These are phyloP conservation scores for Leishmania martiniquensis DNA, from an alignment of 208 protist species.

Conservation along the genomic window DNA sequence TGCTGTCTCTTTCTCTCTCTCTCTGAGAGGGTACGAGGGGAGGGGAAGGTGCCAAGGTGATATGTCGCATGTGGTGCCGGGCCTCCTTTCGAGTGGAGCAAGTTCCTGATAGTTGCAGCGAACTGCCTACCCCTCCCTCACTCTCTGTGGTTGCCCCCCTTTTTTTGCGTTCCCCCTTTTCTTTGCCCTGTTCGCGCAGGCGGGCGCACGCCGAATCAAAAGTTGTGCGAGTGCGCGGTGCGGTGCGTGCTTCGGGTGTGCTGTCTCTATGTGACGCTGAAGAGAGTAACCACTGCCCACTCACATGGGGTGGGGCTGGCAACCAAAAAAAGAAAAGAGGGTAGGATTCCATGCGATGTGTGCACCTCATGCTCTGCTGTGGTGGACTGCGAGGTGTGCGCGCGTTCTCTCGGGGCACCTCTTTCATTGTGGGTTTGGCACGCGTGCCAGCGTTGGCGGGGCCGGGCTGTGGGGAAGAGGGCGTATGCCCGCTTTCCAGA, in stretches of 20 bases:
- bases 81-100: too few species aligned
- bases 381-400: background rate
- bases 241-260: background rate
- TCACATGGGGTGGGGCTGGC: background rate
- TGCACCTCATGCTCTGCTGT: background rate
- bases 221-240: background rate
- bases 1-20: background rate
- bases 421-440: background rate
- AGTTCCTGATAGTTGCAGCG: background rate
- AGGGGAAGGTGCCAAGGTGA: too few species aligned
- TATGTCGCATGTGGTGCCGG: background rate
- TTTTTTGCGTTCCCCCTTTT: background rate
- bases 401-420: too few species aligned
- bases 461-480: too few species aligned
- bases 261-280: background rate
- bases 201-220: background rate
- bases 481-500: too few species aligned
- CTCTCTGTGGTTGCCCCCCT: constrained; percentile 5
- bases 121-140: constrained; percentile 4
- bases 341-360: background rate
- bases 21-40: background rate
- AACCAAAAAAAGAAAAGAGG: background rate
- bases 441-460: too few species aligned
- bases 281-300: background rate
- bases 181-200: background rate